Evolutionary conservation across 805 yeast genomes (phyloP), one percentile per base, ranked within the genome.

Genomic region (Wickerhamiella musiphila): DNA sequence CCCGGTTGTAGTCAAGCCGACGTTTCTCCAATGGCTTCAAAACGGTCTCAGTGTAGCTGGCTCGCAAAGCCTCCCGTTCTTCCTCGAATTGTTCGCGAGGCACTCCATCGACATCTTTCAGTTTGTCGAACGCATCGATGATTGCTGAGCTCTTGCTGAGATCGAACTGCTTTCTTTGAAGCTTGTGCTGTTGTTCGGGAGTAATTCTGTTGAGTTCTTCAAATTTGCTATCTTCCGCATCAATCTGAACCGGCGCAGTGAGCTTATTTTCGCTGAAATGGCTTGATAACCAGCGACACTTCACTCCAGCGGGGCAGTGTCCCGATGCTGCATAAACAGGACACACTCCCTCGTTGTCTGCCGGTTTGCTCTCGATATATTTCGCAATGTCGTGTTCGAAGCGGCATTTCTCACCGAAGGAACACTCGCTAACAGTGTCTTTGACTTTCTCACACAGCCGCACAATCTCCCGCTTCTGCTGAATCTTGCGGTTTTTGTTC

Each of bases 231-330:
- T 46, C 48, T 37, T 39, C 46, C 14, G 43, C 52, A 41, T 38
- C 46, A 6, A 56, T 65, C 23, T 55, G 55, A 38, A 52, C 50
- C 1, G 45, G 67, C 22, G 62, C 38, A 6, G 21, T 16, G 14
- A 74, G 52, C 37, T 52, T 36, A 23, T 42, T 39, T n/a, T 57
- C 33, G 56, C 58, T 12, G 62, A 54, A 35, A 21, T 90, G 96
- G 11, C 79, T 68, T 3, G 66, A 58, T 35, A 90, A 64, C 81
- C 94, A 90, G 46, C 94, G 69, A 57, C 99, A 90, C 52, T 81
- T 86, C 45, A 79, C 56, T 0, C 98, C 98, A 39, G 77, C 68
- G 4, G 94, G 93, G 61, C 99, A 90, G 47, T 70, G 73, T 0
- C 99, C 99, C 22, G 81, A 60, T 1, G 78, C 75, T 21, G 59